phyloP scores from a whole-genome alignment of 2,329 filamentous ascomycete genomes.

The Chrysoporthe puriensis region DNA sequence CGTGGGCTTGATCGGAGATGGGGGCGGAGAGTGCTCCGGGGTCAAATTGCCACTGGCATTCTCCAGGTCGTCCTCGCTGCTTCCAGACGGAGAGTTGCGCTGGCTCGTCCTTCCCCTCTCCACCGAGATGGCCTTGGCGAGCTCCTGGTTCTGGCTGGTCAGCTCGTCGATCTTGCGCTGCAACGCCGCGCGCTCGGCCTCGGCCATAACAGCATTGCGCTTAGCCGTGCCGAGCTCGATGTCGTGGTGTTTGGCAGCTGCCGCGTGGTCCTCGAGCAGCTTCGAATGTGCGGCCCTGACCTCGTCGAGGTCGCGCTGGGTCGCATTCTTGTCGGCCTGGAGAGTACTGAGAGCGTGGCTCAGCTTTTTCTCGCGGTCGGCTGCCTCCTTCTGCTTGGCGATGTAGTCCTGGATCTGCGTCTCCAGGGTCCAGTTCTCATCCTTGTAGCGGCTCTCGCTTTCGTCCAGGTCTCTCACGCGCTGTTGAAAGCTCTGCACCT shows the following conservation, averaged over 20 bases:
- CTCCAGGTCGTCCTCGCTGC: constrained; percentile 66
- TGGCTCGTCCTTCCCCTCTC: constrained; percentile 71
- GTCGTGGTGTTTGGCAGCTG: constrained; percentile 80
- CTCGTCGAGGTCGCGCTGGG: constrained; percentile 90
- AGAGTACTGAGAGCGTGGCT: constrained; percentile 71
- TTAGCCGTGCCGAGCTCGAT: constrained; percentile 84
- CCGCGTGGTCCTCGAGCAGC: constrained; percentile 78
- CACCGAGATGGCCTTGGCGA: constrained; percentile 80
- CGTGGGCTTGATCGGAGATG: constrained; percentile 88
- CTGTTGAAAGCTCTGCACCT: constrained; percentile 78
- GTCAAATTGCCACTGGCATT: constrained; percentile 71
- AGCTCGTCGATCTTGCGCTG: constrained; percentile 89
- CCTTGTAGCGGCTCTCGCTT: constrained; percentile 94
- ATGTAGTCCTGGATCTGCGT: constrained; percentile 86
- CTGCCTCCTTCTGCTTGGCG: constrained; percentile 72
- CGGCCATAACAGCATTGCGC: constrained; percentile 75
- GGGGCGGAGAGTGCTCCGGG: constrained; percentile 87
- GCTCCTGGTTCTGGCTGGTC: constrained; percentile 85
- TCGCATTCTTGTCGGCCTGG: constrained; percentile 73
- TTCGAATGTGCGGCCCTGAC: constrained; percentile 79
- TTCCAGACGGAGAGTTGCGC: constrained; percentile 59
- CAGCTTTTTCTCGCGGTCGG: constrained; percentile 83
- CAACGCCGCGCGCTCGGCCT: constrained; percentile 76
- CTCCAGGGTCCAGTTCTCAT: constrained; percentile 98
- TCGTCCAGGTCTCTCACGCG: constrained; percentile 84